phyloP scores from a whole-genome alignment of 257 asterid species.

The Nicotiana obtusifolia region DNA sequence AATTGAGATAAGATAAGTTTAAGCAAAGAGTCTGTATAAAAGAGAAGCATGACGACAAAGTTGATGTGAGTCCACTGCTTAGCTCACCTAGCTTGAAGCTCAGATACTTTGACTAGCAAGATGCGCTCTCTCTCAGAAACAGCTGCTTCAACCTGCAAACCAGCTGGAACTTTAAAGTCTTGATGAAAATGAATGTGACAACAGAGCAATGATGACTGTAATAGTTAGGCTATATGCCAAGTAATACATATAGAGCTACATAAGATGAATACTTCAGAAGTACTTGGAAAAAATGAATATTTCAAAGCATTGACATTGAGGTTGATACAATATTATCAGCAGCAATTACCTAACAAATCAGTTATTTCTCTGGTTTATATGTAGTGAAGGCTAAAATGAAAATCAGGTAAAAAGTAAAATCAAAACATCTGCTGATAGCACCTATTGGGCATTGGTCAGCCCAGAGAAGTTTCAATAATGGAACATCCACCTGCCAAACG shows the following conservation, averaged over 20 bases:
- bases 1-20: slow-evolving; percentile 9
- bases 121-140: slow-evolving; percentile 74
- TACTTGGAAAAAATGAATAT: not conserved
- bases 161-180: not conserved
- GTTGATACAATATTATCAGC: not conserved
- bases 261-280: not conserved
- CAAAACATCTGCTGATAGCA: not conserved
- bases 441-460: not conserved
- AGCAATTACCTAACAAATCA: not conserved
- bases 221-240: not conserved
- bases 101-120: slow-evolving; percentile 64
- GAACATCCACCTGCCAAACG: not conserved
- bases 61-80: not conserved
- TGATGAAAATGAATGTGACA: not conserved
- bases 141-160: slow-evolving; percentile 51
- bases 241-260: not conserved
- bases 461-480: not conserved
- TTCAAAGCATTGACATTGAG: not conserved
- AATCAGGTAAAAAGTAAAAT: not conserved
- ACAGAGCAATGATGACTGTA: not conserved
- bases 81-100: slow-evolving; percentile 83
- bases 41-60: not conserved
- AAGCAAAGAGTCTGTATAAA: not conserved
- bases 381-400: not conserved
- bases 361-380: not conserved